These are phyloP conservation scores for Mortierella sp. DNA, from an alignment of 371 early-diverging fungal species.

Conservation along the genomic window DNA sequence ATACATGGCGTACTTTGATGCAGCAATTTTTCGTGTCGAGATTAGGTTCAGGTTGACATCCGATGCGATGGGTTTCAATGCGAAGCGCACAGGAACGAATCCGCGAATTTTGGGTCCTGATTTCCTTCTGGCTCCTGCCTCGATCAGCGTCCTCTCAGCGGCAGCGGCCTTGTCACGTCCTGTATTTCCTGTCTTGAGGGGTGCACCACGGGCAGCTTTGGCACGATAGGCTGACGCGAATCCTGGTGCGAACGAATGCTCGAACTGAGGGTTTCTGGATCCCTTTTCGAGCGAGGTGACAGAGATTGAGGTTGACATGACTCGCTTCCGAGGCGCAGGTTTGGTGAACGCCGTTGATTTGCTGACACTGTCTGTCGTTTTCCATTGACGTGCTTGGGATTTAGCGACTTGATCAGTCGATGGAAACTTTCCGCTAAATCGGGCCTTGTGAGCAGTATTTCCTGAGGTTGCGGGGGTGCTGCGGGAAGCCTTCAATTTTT, in stretches of 20 bases:
- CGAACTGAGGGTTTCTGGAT: constrained; percentile 51
- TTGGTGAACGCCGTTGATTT: background rate
- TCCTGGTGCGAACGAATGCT: constrained; percentile 51
- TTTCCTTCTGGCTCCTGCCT: constrained; percentile 33
- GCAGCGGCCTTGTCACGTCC: constrained; percentile 55
- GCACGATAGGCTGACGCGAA: constrained; percentile 29
- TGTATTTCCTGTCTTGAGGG: constrained; percentile 39
- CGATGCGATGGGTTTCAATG: constrained; percentile 59
- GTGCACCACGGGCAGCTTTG: constrained; percentile 2
- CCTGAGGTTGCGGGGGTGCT: background rate
- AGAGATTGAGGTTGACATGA: constrained; percentile 40
- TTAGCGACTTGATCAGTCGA: constrained; percentile 11
- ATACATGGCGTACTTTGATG: constrained; percentile 27
- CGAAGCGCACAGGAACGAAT: constrained; percentile 63
- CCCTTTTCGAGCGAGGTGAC: constrained; percentile 51
- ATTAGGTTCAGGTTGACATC: constrained; percentile 53
- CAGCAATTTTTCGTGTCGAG: constrained; percentile 28
- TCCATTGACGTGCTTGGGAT: constrained; percentile 34
- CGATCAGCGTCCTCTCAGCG: constrained; percentile 55
- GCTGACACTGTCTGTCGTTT: background rate
- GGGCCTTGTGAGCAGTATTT: background rate
- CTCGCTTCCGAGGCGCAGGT: constrained; percentile 16
- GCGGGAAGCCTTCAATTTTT: constrained; percentile 28
- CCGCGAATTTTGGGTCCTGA: constrained; percentile 59
- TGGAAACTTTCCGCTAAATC: constrained; percentile 13